Evolutionary conservation across 2,329 filamentous ascomycete species (phyloP).

Genomic region (Aureobasidium musti): DNA sequence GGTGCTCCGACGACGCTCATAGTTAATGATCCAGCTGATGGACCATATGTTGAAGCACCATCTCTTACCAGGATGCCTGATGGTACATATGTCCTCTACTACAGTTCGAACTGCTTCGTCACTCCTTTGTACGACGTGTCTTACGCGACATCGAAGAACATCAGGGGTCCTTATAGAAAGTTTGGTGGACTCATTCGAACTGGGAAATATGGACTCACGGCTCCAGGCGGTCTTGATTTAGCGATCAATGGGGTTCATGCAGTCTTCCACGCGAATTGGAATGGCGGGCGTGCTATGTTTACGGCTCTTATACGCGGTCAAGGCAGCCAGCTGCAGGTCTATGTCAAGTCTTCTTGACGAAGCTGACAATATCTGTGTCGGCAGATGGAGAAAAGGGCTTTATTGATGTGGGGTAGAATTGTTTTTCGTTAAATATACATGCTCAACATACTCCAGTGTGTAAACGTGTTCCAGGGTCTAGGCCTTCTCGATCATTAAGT

Average conservation of each 20-base stretch:
- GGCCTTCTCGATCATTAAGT: background rate
- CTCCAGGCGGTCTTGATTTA: constrained; percentile 40
- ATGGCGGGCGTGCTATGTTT: constrained; percentile 33
- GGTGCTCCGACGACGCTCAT: constrained; percentile 35
- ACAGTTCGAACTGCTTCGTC: constrained; percentile 33
- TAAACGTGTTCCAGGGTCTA: background rate
- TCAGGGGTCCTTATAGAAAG: constrained; percentile 33
- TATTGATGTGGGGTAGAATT: background rate
- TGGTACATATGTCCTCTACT: constrained; percentile 34
- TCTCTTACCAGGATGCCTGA: constrained; percentile 34
- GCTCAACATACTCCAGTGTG: background rate
- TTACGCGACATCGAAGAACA: constrained; percentile 31
- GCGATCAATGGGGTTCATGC: constrained; percentile 39
- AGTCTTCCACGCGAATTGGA: constrained; percentile 39
- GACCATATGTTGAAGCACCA: constrained; percentile 41
- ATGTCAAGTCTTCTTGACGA: constrained; percentile 2
- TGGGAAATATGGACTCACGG: constrained; percentile 35
- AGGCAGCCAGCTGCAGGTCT: background rate
- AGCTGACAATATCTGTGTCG: no score
- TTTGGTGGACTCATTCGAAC: constrained; percentile 38
- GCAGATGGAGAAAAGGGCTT: background rate
- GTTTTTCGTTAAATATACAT: background rate
- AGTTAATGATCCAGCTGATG: constrained; percentile 37
- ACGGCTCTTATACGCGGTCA: constrained; percentile 29
- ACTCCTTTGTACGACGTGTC: constrained; percentile 32